Evolutionary conservation across 2,329 filamentous ascomycete genomes (phyloP), one percentile per base, ranked within the genome.

Genomic region (Beauveria rudraprayagi): DNA sequence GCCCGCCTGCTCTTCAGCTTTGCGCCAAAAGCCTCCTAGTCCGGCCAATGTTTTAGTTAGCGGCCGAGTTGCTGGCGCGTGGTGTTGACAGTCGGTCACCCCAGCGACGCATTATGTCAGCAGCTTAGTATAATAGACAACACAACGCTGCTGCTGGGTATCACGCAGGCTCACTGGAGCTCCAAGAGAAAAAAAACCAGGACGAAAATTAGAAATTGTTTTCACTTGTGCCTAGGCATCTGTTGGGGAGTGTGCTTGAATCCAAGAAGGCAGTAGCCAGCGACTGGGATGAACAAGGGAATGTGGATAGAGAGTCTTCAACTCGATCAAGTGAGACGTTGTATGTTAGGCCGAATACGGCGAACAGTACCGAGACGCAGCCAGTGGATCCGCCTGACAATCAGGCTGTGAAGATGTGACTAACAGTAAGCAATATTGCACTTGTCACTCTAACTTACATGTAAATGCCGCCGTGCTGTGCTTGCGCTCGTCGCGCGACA

Each of bases 101-200:
- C 37, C 40, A 30, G 57, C 48, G 57, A 60, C 57, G 41, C 26
- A 60, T 60, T 60, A 60, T 53, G 56, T 60, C 57, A 60, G 57
- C 57, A 53, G 24, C 40, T 37, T 14, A 2, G 11, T 14, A 7
- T 28, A 46, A 24, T 22, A 46, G 44, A 10, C 47, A n/a, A 16
- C 2, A 26, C 26, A 26, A 48, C 11, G 46, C 24, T 30, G 11
- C 11, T 19, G 17, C 24, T 9, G 17, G n/a, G 1, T 26, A 26
- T 17, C 16, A 48, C 7, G 11, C 10, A 28, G 24, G 46, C 22
- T 48, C 19, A 5, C 9, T 19, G 3, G 26, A 26, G 26, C 2
- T 4, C 1, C 11, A 16, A 10, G n/a, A 26, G 37, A 16, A n/a
- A 14, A 43, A 43, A 41, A 6, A 17, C 4, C 4, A 40, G 11